Evolutionary conservation across 2,329 filamentous ascomycete genomes (phyloP), one percentile per base, ranked within the genome.

Genomic region (Samsoniella hepiali): DNA sequence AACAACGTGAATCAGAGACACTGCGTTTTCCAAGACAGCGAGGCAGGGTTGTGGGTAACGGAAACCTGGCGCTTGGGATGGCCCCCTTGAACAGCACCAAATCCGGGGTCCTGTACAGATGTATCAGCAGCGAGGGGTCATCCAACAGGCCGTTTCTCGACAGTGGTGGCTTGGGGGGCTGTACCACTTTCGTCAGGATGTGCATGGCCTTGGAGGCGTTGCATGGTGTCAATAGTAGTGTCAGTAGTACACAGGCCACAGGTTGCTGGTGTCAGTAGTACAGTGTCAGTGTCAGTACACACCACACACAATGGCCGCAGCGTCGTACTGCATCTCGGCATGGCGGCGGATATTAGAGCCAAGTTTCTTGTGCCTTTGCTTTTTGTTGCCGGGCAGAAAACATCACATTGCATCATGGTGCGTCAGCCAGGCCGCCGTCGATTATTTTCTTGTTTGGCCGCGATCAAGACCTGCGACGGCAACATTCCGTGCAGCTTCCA

Each of bases 1-100:
- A 57, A 32, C 38, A 57, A 57, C 54, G 54, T 57, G 54, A 57
- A 40, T 29, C 40, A 57, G 54, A 57, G 54, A 57, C 54, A 57
- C 53, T 56, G 38, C 40, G 53, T 10, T 42, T 53, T 53, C 9
- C 53, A 56, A 56, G 53, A 56, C 54, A 27, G 51, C 32, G 31
- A 15, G 36, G 34, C 22, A 40, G 22, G 3, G 15, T 40, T 13
- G 38, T 40, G 51, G 51, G 51, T 38, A 15, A 17, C 11, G 36
- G 9, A 40, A 38, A 55, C 9, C 11, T 42, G 36, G 36, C 36
- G 53, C 53, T 56, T 56, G 10, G 11, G 38, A 40, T 40, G 38
- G 38, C 38, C 38, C 38, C 38, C 38, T 40, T 13, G 38, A 40
- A 40, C 38, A 34, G 34, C 9, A 10, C 4, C 38, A 40, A 40